phyloP scores from a whole-genome alignment of 192 early-diverging fungal species.

The Dispira simplex region DNA sequence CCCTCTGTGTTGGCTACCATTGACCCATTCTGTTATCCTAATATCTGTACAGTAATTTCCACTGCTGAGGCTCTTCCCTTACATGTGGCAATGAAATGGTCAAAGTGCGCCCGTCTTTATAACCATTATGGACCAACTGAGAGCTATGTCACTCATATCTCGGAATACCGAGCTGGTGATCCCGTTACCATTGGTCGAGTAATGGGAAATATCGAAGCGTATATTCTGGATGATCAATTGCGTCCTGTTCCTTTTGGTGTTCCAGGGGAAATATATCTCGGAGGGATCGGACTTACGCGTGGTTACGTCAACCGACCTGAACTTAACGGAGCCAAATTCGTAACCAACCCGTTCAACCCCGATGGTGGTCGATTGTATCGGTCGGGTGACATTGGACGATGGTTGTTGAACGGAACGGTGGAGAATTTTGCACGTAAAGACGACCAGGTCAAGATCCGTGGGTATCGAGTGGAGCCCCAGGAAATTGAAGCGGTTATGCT shows the following conservation, averaged over 20 bases:
- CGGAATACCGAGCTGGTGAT: not conserved
- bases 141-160: no score
- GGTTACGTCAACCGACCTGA: constrained; percentile 15
- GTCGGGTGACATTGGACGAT: constrained; percentile 18
- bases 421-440: constrained; percentile 20
- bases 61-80: not conserved
- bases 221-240: constrained; percentile 13
- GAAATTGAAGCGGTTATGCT: constrained; percentile 16
- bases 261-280: constrained; percentile 21
- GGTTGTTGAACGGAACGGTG: constrained; percentile 18
- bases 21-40: not conserved
- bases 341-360: constrained; percentile 19
- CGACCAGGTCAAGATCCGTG: constrained; percentile 23
- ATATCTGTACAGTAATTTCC: not conserved
- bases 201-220: not conserved
- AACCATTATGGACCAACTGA: constrained; percentile 5
- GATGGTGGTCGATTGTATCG: constrained; percentile 15
- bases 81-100: not conserved
- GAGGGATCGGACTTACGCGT: constrained; percentile 15
- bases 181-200: not conserved
- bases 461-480: constrained; percentile 19
- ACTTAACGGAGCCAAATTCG: constrained; percentile 20
- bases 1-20: not conserved
- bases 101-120: not conserved
- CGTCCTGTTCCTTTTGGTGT: constrained; percentile 20